A percentile compares a stretch with the other conserved stretches of the same genome.
Evolutionary conservation across 306 rosid species (phyloP).

Genomic region (Dalbergia oliveri): DNA sequence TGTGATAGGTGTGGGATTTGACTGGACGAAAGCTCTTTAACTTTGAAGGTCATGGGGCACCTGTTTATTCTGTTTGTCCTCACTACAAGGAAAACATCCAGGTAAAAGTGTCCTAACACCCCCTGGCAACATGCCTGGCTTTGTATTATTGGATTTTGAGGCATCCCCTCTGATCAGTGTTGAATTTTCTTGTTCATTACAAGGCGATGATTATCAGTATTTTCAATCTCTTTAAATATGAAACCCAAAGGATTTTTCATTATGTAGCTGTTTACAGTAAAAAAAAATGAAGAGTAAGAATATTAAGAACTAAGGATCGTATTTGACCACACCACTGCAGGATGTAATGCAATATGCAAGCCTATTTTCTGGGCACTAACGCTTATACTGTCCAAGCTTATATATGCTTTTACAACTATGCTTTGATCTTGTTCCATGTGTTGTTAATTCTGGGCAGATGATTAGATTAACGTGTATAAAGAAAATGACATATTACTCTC

Average conservation of each 20-base stretch:
- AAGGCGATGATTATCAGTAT: constrained; percentile 4
- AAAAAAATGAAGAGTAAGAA: too few relatives aligned
- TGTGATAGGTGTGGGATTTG: constrained; percentile 82
- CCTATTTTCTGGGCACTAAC: not conserved
- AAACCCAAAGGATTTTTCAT: constrained; percentile 5
- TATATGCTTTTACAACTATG: not conserved
- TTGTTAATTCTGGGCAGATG: constrained; percentile 27
- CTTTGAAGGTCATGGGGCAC: constrained; percentile 84
- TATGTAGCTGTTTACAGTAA: too few relatives aligned
- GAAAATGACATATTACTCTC: constrained; percentile 13
- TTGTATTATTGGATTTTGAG: constrained; percentile 31
- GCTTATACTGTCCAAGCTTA: not conserved
- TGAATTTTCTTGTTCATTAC: constrained; percentile 16
- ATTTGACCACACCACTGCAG: constrained; percentile 17
- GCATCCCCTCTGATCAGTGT: not conserved
- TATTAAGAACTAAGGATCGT: too few relatives aligned
- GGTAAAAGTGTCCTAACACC: constrained; percentile 49
- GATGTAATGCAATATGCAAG: not conserved
- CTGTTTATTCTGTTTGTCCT: constrained; percentile 81
- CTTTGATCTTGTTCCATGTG: constrained; percentile 14
- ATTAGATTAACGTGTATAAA: not conserved
- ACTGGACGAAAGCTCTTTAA: constrained; percentile 60
- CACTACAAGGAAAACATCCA: constrained; percentile 72
- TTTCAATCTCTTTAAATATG: not conserved
- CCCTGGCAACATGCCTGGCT: not conserved